These are phyloP conservation scores for Colletotrichum kahawae DNA, from an alignment of 2,329 filamentous ascomycete genomes.

Conservation along the genomic window DNA sequence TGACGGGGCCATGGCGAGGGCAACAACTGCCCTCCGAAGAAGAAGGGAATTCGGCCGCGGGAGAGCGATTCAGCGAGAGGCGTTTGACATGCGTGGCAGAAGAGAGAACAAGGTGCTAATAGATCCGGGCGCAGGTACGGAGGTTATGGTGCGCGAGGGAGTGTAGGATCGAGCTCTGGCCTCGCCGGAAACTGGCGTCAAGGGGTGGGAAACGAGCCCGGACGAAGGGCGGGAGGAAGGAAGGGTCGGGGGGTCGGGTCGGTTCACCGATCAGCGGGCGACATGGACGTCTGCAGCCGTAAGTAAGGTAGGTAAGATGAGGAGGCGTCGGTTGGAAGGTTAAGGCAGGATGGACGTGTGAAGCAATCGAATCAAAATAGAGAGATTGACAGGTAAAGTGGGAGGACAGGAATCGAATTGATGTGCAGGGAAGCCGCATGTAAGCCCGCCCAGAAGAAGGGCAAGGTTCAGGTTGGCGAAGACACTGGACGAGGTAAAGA, in stretches of 20 bases:
- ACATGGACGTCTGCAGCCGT: slow-evolving; percentile 1
- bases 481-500: neutral
- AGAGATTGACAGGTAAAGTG: neutral
- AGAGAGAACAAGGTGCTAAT: neutral
- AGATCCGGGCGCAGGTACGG: neutral
- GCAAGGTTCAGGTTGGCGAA: neutral
- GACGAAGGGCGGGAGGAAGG: neutral
- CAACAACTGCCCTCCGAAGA: slow-evolving; percentile 4
- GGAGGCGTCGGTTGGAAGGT: neutral
- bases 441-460: neutral
- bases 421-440: neutral
- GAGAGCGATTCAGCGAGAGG: neutral
- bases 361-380: neutral
- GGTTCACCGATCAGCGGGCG: slow-evolving; percentile 4
- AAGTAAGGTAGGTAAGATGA: neutral
- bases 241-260: neutral
- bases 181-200: neutral
- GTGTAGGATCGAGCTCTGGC: neutral
- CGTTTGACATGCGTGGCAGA: neutral
- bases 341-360: neutral
- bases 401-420: neutral
- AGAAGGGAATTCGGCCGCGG: neutral
- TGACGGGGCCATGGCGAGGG: slow-evolving; percentile 57
- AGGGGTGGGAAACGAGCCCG: neutral
- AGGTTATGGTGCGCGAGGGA: neutral